Evolutionary conservation across 176 grass and related monocot species (phyloP), one percentile per base, ranked within the genome.

Genomic region (Chrysopogon serrulatus): DNA sequence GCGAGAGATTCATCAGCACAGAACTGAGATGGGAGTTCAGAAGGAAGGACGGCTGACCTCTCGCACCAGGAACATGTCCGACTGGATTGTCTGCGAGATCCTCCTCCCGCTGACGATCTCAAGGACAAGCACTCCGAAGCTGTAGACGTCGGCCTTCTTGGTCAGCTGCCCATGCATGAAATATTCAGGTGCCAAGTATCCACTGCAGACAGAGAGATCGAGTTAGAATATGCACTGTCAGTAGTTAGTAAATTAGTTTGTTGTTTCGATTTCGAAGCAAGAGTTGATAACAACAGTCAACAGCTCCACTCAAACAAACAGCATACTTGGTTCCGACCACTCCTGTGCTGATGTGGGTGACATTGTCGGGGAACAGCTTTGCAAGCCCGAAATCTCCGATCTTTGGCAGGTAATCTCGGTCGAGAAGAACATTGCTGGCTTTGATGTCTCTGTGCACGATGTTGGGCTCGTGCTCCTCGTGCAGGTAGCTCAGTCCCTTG

Each of bases 91-190:
- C 2, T 86, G 78, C 49, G 86, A 83, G 26, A 79, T 73, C 68
- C 86, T 79, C 74, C 68, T 83, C 5, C 90, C 90, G 54, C 78
- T 91, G 44, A 91, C 18, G 78, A 88, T 85, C 56, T 88, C 90
- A 16, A 92, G 82, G 9, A 88, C 0, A 3, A 92, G 82, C 24
- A 92, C 82, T 1, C 90, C 90, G 23, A 85, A 92, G 78, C 90
- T 88, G 47, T 92, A 92, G 1, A 92, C 83, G 45, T 92, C 86
- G 15, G 90, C 86, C 66, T 92, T 92, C 74, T 92, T 85, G n/a
- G 86, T 92, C 77, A 92, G 61, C 6, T 92, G 86, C 27, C 86
- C 90, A 10, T 88, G 82, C 82, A 88, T 67, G 0, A 72, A 79
- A 33, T 86, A 92, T 17, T 92, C 90, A 47, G 90, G 86, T 26